phyloP scores from a whole-genome alignment of 768 basidiomycete species.

The Tylopilus intermedius region DNA sequence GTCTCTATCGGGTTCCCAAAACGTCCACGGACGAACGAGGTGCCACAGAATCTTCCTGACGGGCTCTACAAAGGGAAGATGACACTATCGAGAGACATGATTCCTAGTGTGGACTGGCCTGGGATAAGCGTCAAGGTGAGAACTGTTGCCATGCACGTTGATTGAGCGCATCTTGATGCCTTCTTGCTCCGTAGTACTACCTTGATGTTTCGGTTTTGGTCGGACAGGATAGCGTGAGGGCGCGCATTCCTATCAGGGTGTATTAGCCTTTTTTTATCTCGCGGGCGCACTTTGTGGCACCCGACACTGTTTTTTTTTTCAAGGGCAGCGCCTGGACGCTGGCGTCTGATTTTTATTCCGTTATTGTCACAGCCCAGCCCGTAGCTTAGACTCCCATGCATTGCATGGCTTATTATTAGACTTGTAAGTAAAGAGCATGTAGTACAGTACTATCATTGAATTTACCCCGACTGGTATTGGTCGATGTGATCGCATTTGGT shows the following conservation, averaged over 20 bases:
- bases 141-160: constrained; percentile 5
- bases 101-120: constrained; percentile 62
- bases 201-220: constrained; percentile 65
- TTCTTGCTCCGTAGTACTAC: constrained; percentile 50
- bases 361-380: background rate
- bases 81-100: constrained; percentile 49
- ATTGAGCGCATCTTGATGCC: constrained; percentile 5
- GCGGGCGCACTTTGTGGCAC: background rate
- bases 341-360: background rate
- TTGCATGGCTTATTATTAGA: background rate
- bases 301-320: background rate
- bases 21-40: constrained; percentile 49
- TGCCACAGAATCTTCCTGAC: constrained; percentile 52
- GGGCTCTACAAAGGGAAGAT: constrained; percentile 63
- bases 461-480: background rate
- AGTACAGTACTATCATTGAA: no score
- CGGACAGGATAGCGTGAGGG: constrained; percentile 57
- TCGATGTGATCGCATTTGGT: background rate
- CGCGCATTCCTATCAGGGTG: constrained; percentile 58
- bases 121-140: constrained; percentile 65
- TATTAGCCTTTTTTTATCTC: constrained; percentile 28
- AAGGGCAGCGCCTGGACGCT: background rate
- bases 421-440: constrained; percentile 7
- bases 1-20: constrained; percentile 69
- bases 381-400: constrained; percentile 2